phyloP scores from a whole-genome alignment of 176 grass and related monocot species.

The Puya raimondii region DNA sequence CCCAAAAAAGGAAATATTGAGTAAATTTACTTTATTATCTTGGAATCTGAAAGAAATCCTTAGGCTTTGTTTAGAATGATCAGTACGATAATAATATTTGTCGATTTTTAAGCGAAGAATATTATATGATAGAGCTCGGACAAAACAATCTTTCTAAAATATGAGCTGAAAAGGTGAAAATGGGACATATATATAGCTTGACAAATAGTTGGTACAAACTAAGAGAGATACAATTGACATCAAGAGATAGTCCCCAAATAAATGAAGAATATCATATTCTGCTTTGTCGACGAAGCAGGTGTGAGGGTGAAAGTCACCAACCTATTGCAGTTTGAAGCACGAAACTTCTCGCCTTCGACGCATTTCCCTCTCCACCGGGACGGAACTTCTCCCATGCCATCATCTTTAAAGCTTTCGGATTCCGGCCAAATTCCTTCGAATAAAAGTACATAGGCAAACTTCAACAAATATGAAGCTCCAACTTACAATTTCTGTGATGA shows the following conservation, averaged over 20 bases:
- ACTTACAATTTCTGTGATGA: neutral
- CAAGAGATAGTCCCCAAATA: too few relatives aligned
- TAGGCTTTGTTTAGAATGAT: neutral
- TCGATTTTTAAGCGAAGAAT: neutral
- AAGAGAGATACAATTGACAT: too few relatives aligned
- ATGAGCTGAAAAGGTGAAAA: too few relatives aligned
- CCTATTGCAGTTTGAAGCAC: slow-evolving; percentile 82
- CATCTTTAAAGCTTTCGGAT: slow-evolving; percentile 76
- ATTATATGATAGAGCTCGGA: too few relatives aligned
- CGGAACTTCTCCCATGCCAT: slow-evolving; percentile 51
- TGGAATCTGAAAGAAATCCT: neutral
- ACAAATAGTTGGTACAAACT: too few relatives aligned
- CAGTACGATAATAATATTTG: neutral
- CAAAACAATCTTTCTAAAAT: too few relatives aligned
- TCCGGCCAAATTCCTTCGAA: slow-evolving; percentile 91
- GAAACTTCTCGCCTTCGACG: slow-evolving; percentile 69
- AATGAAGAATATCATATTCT: too few relatives aligned
- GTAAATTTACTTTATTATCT: neutral
- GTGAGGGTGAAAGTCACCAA: slow-evolving; percentile 11
- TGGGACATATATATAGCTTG: too few relatives aligned
- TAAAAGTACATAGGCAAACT: slow-evolving; percentile 2
- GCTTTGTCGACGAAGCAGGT: too few relatives aligned
- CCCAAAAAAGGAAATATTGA: neutral
- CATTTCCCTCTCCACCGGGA: slow-evolving; percentile 74
- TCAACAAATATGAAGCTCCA: neutral